Evolutionary conservation across 495 filamentous ascomycete species (phyloP), one percentile per base, ranked within the genome.

Genomic region (Neurospora sublineolata): DNA sequence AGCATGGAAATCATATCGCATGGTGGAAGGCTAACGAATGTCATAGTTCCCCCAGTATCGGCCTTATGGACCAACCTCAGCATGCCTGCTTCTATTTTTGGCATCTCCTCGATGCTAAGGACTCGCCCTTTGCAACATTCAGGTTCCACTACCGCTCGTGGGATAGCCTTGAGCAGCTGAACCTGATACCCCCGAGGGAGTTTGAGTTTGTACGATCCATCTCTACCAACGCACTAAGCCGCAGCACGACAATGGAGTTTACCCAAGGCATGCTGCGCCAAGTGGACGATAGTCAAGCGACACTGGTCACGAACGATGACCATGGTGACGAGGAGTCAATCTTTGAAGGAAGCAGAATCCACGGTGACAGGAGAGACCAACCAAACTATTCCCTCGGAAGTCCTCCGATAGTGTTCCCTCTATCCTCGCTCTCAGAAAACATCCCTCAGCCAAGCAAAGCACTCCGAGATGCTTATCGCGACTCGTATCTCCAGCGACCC

Each of bases 131-230:
- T 42, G 81, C 81, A 5, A 80, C 77, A 1, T 86, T 87, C 70
- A 77, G 79, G 44, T 82, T 86, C 70, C 82, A 87, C 69, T 87
- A 87, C 74, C 80, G 85, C 23, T 82, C 82, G 14, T 82, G 73
- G 73, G 73, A 80, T 68, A 74, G 81, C 58, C 80, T 87, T 37
- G 72, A 80, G 38, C 76, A 82, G 40, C 79, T 84, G 37, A 83
- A 80, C 69, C 75, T 85, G 30, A 75, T 83, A 67, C 77, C 78
- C 8, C 41, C 71, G 10, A 72, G 41, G 7, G 76, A 74, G 37
- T 68, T 77, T 9, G 69, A 73, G 33, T 46, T 69, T 39, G 52
- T 76, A 20, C 72, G 69, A 12, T 44, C 68, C 5, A 11, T 23
- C 20, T 74, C 72, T 4, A 71, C 74, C 11, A 72, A 42, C 36